A percentile compares a stretch with the other conserved stretches of the same genome.
phyloP scores from a whole-genome alignment of 2,329 filamentous ascomycete species.

The Scedosporium apiospermum region DNA sequence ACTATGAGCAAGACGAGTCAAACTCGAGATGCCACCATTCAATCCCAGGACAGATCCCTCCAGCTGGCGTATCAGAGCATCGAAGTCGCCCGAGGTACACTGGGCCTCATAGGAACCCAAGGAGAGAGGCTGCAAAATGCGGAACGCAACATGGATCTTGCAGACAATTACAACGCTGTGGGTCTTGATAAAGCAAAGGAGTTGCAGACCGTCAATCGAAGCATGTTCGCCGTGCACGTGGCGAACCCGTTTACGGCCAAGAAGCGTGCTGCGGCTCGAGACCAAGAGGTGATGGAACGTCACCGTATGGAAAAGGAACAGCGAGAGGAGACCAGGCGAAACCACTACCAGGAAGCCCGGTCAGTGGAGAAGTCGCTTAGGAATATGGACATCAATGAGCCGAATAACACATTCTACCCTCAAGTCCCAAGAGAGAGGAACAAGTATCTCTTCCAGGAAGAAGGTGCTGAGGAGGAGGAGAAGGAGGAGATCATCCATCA shows the following conservation, averaged over 20 bases:
- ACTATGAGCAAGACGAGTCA: slow-evolving; percentile 30
- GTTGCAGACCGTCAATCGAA: slow-evolving; percentile 74
- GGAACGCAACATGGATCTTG: slow-evolving; percentile 73
- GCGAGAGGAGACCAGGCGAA: slow-evolving; percentile 49
- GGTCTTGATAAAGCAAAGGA: slow-evolving; percentile 75
- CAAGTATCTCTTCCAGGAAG: slow-evolving; percentile 74
- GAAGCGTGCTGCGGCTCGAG: slow-evolving; percentile 52
- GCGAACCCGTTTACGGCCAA: slow-evolving; percentile 68
- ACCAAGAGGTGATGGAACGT: slow-evolving; percentile 60
- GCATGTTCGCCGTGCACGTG: slow-evolving; percentile 83
- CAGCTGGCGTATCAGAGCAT: slow-evolving; percentile 35
- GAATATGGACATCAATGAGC: neutral
- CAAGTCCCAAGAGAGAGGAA: neutral
- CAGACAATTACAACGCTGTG: slow-evolving; percentile 63
- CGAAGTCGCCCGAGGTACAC: slow-evolving; percentile 4
- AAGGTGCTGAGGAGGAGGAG: slow-evolving; percentile 47
- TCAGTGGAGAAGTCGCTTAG: neutral
- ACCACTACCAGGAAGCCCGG: slow-evolving; percentile 12
- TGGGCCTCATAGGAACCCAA: slow-evolving; percentile 56
- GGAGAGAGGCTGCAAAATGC: slow-evolving; percentile 75
- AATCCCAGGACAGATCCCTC: slow-evolving; percentile 20
- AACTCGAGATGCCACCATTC: slow-evolving; percentile 53
- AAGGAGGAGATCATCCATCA: slow-evolving; percentile 46
- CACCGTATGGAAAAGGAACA: slow-evolving; percentile 56
- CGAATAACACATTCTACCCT: neutral